Evolutionary conservation across 495 filamentous ascomycete genomes (phyloP), one percentile per base, ranked within the genome.

Genomic region (Hypoxylon cercidicola): DNA sequence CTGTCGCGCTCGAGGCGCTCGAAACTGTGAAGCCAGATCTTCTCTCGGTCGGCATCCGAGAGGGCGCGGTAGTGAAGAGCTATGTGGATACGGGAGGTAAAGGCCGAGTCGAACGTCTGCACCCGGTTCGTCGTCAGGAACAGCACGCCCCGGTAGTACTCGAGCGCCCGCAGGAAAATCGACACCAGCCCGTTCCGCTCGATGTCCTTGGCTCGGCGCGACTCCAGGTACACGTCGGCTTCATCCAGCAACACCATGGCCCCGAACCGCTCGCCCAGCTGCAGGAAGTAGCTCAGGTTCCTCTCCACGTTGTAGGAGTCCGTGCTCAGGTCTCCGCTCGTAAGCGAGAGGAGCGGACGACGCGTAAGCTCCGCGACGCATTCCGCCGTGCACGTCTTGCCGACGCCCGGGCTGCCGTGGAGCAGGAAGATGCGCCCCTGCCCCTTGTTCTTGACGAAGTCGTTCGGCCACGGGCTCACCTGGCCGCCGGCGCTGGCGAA

Each of bases 151-250:
- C 69, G 62, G 71, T 78, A 80, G 60, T 78, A 78, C 64, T 80
- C 78, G 45, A 80, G 69, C 0, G 74, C 77, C 20, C 77, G 70
- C 11, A 79, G 58, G 64, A 80, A 80, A 45, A 93, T 87, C 55
- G 86, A 89, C 16, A 94, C 91, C 0, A 94, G 81, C 1, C 89
- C 88, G 68, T 94, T 94, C 53, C 91, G 84, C 65, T 85, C 83
- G 62, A 94, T 85, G 64, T 94, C 89, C 60, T 86, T 81, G 35
- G 88, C 82, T 1, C 84, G 87, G 15, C 90, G 87, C 52, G 87
- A 83, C 77, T 93, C 90, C 4, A 81, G 74, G 68, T 76, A 81
- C 20, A 81, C 78, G 55, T 81, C 78, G 4, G 78, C 78, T 50
- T 81, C 78, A 68, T 81, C 77, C 9, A 80, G 66, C 1, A 80